A percentile compares a stretch with the other conserved stretches of the same genome.
Evolutionary conservation across 2,329 filamentous ascomycete species (phyloP).

Genomic region (Colletotrichum limetticola): DNA sequence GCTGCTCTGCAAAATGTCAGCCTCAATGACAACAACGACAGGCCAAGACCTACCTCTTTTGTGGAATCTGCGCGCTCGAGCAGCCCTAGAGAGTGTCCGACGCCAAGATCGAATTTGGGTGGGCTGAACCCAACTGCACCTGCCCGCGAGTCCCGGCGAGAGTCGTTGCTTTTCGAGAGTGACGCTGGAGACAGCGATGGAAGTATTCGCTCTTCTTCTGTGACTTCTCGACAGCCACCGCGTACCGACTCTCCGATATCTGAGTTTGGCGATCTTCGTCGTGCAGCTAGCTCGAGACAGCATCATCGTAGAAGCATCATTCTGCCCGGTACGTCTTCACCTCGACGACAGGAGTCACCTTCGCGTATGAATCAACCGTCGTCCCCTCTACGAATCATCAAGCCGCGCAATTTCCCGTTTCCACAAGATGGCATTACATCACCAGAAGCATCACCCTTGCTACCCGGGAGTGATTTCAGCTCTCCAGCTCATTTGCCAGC

Average conservation of each 20-base stretch:
- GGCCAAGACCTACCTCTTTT: slow-evolving; percentile 66
- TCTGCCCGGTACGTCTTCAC: slow-evolving; percentile 80
- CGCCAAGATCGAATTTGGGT: slow-evolving; percentile 83
- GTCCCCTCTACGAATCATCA: slow-evolving; percentile 86
- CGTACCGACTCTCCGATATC: slow-evolving; percentile 92
- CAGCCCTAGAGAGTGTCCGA: slow-evolving; percentile 91
- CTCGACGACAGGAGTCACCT: slow-evolving; percentile 88
- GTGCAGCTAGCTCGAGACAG: slow-evolving; percentile 82
- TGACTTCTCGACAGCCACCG: slow-evolving; percentile 72
- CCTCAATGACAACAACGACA: slow-evolving; percentile 52
- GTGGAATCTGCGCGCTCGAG: slow-evolving; percentile 84
- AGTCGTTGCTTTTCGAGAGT: slow-evolving; percentile 83
- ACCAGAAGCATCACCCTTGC: slow-evolving; percentile 88
- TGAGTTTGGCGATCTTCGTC: slow-evolving; percentile 80
- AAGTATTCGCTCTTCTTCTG: slow-evolving; percentile 83
- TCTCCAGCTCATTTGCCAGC: slow-evolving; percentile 73
- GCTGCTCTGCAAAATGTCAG: slow-evolving; percentile 61
- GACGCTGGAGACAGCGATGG: slow-evolving; percentile 89
- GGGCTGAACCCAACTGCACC: slow-evolving; percentile 66
- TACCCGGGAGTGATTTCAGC: slow-evolving; percentile 83
- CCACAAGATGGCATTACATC: slow-evolving; percentile 77
- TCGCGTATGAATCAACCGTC: slow-evolving; percentile 80
- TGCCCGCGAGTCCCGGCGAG: slow-evolving; percentile 74
- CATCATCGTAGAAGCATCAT: slow-evolving; percentile 89
- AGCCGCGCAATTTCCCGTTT: slow-evolving; percentile 74